Base-by-base conservation (phyloP, 176 grass and related monocot genomes). In the Ensete glaucum region DNA sequence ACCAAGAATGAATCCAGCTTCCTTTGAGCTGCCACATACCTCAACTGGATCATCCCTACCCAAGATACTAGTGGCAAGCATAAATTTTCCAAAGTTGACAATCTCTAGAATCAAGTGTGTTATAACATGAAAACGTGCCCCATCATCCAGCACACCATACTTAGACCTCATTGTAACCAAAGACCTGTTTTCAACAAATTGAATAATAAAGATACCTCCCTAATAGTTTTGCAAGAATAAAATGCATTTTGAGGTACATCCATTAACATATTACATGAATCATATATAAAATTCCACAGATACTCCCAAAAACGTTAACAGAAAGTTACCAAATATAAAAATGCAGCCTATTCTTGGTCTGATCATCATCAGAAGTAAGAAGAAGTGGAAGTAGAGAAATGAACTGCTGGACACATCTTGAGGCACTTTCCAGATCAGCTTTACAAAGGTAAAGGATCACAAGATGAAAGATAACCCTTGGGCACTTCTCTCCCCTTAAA, bases 41-140 rank as follows among this genome's bases (percentile, higher is more conserved):
- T 87, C 83, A 51, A 73, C 65, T 51, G 83, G 86, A 85, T 93
- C 90, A 69, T 87, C 91, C 81, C 81, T 80, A 51, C 84, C 90
- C 69, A 82, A 74, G 55, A 93, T 93, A 87, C 73, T 91, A 82
- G 81, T 83, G 20, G 86, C 86, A 79, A 98, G 86, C 84, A 98
- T 83, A 75, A 84, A 82, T 81, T 93, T 98, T 15, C 90, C 94
- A 76, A 78, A 90, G 67, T 85, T 93, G 76, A 98, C 88, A 79
- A 81, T 90, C 81, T 98, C 94, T 77, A 98, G 84, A 87, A 98
- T 88, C 82, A 98, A 73, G 52, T 93, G 94, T 3, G 90, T 91
- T 20, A 93, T 85, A 74, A 91, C 77, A 81, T 98, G 88, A 59
- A 85, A 98, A 55, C 94, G 90, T 56, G 88, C 94, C 64, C 94